phyloP scores from a whole-genome alignment of 2,329 filamentous ascomycete genomes.

The Daldinia sp. region DNA sequence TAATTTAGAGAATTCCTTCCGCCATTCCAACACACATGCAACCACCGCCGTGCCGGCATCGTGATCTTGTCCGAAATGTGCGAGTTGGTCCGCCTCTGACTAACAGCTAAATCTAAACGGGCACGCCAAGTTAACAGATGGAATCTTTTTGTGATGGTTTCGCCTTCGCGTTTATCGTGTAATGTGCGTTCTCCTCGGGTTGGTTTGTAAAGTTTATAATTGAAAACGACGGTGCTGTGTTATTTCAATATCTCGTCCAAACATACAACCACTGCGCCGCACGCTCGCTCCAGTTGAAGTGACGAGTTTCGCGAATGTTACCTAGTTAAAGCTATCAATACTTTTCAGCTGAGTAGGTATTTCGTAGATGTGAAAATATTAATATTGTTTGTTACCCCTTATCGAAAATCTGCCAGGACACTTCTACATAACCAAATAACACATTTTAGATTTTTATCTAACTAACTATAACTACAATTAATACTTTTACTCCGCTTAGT shows the following conservation, averaged over 20 bases:
- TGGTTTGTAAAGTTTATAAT: not conserved
- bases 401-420: too few relatives aligned
- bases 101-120: not conserved
- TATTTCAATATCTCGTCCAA: not conserved
- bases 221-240: not conserved
- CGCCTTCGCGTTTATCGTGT: constrained; percentile 8
- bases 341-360: not conserved
- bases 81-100: constrained; percentile 14
- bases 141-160: not conserved
- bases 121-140: not conserved
- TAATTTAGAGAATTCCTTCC: not conserved
- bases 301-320: not conserved
- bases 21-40: not conserved
- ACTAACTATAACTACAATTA: too few relatives aligned
- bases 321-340: not conserved
- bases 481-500: too few relatives aligned
- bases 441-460: too few relatives aligned
- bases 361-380: not conserved
- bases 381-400: not conserved
- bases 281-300: constrained; percentile 10
- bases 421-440: too few relatives aligned
- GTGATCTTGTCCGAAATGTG: constrained; percentile 25
- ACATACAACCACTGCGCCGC: not conserved
- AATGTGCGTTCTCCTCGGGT: not conserved
- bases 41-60: constrained; percentile 3